Conservation (phyloP, 306 rosid genomes). For the Pterocarpus santalinus region DNA sequence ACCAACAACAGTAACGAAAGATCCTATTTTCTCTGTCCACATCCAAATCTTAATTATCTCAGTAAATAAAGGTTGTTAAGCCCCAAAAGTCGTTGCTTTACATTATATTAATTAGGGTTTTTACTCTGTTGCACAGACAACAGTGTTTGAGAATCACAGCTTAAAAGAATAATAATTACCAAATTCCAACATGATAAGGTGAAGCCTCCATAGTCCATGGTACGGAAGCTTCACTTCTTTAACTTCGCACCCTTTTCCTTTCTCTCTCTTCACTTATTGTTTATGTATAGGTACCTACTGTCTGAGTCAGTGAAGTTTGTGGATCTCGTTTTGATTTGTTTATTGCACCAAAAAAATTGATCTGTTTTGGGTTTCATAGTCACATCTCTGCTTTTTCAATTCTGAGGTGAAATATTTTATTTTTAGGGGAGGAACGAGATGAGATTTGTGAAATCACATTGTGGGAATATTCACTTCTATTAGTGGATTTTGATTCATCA, state of each 20-base stretch:
- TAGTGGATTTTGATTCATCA: conserved; percentile 44
- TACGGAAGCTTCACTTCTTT: conserved; percentile 59
- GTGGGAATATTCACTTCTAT: conserved; percentile 19
- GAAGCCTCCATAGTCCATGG: conserved; percentile 42
- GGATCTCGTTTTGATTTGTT: conserved; percentile 42
- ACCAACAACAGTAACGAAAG: too few species aligned
- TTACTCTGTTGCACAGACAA: too few species aligned
- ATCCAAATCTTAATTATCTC: too few species aligned
- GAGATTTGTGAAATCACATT: conserved; percentile 28
- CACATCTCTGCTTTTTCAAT: conserved; percentile 1
- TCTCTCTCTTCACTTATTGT: conserved; percentile 23
- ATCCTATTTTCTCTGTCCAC: too few species aligned
- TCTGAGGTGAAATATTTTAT: conserved; percentile 6
- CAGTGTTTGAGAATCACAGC: conserved; percentile 1
- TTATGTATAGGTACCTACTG: background rate
- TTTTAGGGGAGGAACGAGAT: conserved; percentile 21
- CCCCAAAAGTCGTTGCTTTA: too few species aligned
- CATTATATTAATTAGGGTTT: too few species aligned
- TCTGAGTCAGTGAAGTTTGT: conserved; percentile 39
- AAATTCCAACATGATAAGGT: conserved; percentile 55
- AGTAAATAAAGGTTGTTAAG: too few species aligned
- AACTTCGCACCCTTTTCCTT: background rate
- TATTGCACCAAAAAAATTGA: conserved; percentile 29
- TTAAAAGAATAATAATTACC: conserved; percentile 53
- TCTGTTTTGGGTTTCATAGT: background rate